Conservation (phyloP, 257 asterid species). For the Nicotiana paniculata region DNA sequence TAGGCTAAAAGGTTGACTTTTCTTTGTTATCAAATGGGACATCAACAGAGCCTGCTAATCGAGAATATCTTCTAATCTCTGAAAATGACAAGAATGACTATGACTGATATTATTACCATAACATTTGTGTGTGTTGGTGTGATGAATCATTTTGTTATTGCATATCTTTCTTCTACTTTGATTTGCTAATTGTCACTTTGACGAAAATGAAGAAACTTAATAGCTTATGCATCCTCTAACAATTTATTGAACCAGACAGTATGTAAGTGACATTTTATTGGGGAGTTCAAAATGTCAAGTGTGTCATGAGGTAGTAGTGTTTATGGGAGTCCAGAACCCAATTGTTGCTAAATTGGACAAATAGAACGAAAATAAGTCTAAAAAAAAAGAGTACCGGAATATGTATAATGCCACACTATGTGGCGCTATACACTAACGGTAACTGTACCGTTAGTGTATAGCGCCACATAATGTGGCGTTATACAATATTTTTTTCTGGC, state of each 20-base stretch:
- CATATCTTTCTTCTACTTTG: not conserved
- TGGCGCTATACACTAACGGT: too few relatives aligned
- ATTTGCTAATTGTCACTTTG: not conserved
- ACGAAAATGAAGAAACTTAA: not conserved
- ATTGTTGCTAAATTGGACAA: too few relatives aligned
- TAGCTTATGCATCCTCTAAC: not conserved
- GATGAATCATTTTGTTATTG: not conserved
- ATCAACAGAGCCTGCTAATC: constrained; percentile 17
- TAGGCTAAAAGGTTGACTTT: constrained; percentile 14
- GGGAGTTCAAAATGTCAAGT: not conserved
- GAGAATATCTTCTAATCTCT: constrained; percentile 32
- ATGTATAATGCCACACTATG: too few relatives aligned
- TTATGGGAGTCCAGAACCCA: too few relatives aligned
- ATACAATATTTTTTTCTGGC: too few relatives aligned
- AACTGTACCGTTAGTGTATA: too few relatives aligned
- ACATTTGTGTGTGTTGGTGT: not conserved
- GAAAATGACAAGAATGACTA: constrained; percentile 42
- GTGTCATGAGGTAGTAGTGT: not conserved
- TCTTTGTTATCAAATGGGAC: constrained; percentile 18
- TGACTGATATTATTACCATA: constrained; percentile 44
- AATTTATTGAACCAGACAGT: not conserved
- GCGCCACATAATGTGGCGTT: too few relatives aligned
- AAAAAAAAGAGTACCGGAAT: too few relatives aligned
- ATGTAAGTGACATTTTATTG: not conserved
- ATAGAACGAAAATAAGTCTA: too few relatives aligned